phyloP scores from a whole-genome alignment of 106 monocot species.

The Vanilla planifolia region DNA sequence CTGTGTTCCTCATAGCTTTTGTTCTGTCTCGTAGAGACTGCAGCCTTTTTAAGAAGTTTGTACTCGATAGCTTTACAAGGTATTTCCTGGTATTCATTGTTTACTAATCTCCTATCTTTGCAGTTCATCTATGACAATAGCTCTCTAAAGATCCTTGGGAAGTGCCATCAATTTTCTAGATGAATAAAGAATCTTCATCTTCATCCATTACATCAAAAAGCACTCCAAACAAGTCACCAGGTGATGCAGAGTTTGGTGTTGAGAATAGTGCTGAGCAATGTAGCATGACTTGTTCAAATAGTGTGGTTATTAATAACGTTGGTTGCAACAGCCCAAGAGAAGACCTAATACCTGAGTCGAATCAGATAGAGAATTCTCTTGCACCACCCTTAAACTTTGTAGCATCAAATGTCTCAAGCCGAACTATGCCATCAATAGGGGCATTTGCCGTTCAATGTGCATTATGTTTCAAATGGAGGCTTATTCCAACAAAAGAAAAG shows the following conservation, averaged over 20 bases:
- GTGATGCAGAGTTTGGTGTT: background rate
- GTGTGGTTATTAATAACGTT: constrained; percentile 44
- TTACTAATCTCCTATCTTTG: too few species aligned
- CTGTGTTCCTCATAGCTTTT: too few species aligned
- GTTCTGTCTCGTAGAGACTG: too few species aligned
- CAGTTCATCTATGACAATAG: too few species aligned
- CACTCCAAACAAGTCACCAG: background rate
- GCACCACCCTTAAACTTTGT: constrained; percentile 15
- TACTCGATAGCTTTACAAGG: too few species aligned
- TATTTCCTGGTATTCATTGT: too few species aligned
- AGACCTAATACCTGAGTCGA: constrained; percentile 18
- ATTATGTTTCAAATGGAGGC: constrained; percentile 81
- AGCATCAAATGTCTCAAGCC: constrained; percentile 16
- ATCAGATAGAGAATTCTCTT: constrained; percentile 7
- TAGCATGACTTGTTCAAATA: constrained; percentile 29
- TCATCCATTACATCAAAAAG: too few species aligned
- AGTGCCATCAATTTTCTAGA: too few species aligned
- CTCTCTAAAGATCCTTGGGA: too few species aligned
- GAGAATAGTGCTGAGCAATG: constrained; percentile 14
- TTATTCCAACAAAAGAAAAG: constrained; percentile 86
- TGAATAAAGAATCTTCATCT: too few species aligned
- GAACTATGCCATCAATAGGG: constrained; percentile 48
- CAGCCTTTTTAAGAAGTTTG: too few species aligned
- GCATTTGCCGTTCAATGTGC: constrained; percentile 88
- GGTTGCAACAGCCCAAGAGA: constrained; percentile 15